phyloP scores from a whole-genome alignment of 1,139 yeast species.

The Ashbya aceris region DNA sequence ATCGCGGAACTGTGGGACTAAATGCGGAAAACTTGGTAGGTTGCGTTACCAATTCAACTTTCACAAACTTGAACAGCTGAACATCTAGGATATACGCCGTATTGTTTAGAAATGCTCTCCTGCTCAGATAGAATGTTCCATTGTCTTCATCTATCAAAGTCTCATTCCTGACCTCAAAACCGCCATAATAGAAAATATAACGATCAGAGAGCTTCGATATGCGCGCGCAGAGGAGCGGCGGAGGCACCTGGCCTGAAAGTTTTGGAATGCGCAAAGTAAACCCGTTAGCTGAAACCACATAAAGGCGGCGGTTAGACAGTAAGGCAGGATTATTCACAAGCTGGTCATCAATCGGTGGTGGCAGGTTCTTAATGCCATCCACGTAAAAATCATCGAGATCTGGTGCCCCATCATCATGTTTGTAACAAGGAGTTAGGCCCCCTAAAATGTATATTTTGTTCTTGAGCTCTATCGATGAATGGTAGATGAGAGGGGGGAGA shows the following conservation, averaged over 20 bases:
- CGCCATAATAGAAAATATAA: constrained; percentile 39
- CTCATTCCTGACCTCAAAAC: constrained; percentile 35
- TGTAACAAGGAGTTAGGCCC: constrained; percentile 32
- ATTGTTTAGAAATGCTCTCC: constrained; percentile 31
- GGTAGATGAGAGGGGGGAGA: constrained; percentile 35
- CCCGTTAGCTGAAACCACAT: constrained; percentile 32
- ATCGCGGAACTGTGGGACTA: constrained; percentile 37
- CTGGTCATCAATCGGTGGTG: constrained; percentile 35
- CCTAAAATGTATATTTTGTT: constrained; percentile 34
- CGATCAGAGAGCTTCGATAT: constrained; percentile 33
- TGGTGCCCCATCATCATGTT: constrained; percentile 29
- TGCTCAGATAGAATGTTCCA: constrained; percentile 28
- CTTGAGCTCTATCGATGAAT: constrained; percentile 32
- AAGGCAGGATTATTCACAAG: constrained; percentile 34
- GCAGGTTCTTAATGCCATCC: constrained; percentile 34
- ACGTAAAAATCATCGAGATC: constrained; percentile 31
- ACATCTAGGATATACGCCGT: constrained; percentile 38
- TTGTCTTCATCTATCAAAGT: constrained; percentile 20
- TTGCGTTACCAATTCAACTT: constrained; percentile 33
- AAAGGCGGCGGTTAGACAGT: constrained; percentile 31
- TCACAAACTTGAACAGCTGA: constrained; percentile 30
- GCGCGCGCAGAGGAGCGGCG: constrained; percentile 34
- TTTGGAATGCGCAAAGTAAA: constrained; percentile 27
- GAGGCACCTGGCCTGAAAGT: constrained; percentile 33
- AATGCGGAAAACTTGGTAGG: constrained; percentile 32